Conservation (phyloP, 768 basidiomycete species). For the Tephrocybe sp. region DNA sequence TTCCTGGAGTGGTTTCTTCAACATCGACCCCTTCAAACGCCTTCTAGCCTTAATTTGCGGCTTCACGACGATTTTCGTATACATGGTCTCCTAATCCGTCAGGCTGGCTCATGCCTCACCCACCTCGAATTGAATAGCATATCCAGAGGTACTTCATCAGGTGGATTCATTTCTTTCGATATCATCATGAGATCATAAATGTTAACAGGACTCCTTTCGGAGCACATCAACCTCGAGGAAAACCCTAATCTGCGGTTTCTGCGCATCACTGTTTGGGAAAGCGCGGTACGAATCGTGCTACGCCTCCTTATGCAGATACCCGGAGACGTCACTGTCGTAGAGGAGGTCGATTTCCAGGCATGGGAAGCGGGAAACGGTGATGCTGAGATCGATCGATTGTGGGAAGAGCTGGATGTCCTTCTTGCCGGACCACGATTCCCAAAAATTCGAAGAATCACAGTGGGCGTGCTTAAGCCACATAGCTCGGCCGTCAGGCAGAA, state of each 20-base stretch:
- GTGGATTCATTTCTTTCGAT: background rate
- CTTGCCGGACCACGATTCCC: background rate
- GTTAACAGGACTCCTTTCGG: background rate
- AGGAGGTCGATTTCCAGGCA: constrained; percentile 1
- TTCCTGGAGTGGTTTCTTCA: background rate
- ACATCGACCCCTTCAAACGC: background rate
- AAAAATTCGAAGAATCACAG: background rate
- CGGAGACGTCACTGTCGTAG: background rate
- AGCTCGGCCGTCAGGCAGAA: background rate
- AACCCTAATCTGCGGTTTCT: background rate
- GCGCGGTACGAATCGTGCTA: background rate
- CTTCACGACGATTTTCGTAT: background rate
- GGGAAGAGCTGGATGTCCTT: constrained; percentile 1
- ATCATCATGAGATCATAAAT: background rate
- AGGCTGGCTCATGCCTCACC: background rate
- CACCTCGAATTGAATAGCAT: background rate
- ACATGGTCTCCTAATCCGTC: background rate
- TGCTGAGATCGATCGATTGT: background rate
- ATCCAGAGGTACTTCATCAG: background rate
- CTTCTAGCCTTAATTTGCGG: background rate
- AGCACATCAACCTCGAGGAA: background rate
- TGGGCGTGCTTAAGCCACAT: background rate
- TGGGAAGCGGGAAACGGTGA: background rate
- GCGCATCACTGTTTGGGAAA: background rate
- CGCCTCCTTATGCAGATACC: constrained; percentile 2